These are phyloP conservation scores for Mitragyna speciosa DNA, from an alignment of 257 asterid species.

Conservation along the genomic window DNA sequence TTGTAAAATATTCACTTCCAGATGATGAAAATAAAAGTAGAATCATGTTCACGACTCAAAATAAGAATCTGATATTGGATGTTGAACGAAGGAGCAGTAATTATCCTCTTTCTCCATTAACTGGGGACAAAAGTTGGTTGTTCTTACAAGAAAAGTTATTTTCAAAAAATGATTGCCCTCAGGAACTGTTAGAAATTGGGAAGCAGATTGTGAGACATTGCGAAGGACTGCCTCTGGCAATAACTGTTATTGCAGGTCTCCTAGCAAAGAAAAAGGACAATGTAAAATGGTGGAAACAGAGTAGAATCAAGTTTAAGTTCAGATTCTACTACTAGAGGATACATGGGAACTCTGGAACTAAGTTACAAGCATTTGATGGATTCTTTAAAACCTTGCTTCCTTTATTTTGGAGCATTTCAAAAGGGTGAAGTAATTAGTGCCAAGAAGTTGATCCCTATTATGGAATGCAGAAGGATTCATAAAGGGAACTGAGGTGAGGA, in stretches of 20 bases:
- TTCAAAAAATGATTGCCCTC: background rate
- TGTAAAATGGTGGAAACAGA: background rate
- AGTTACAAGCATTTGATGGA: background rate
- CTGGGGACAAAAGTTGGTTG: conserved; percentile 12
- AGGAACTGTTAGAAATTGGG: background rate
- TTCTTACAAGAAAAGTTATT: conserved; percentile 11
- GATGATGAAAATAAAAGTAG: background rate
- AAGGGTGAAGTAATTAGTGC: background rate
- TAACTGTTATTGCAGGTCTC: background rate
- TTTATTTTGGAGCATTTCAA: background rate
- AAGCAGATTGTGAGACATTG: background rate
- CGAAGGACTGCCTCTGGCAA: background rate
- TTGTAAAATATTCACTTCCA: conserved; percentile 3
- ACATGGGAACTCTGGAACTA: background rate
- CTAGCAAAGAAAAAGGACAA: background rate
- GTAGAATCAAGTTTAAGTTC: background rate
- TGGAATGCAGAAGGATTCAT: background rate
- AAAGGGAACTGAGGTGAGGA: background rate
- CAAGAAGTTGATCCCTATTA: no score
- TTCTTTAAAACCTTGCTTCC: conserved; percentile 3
- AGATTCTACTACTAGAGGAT: background rate
- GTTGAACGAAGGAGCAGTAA: background rate
- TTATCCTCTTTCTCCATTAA: background rate
- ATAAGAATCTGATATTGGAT: background rate
- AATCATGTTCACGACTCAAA: conserved; percentile 15